A percentile compares a stretch with the other conserved stretches of the same genome.
Evolutionary conservation across 2,329 filamentous ascomycete genomes (phyloP).

Genomic region (Simplicillium aogashimaense): DNA sequence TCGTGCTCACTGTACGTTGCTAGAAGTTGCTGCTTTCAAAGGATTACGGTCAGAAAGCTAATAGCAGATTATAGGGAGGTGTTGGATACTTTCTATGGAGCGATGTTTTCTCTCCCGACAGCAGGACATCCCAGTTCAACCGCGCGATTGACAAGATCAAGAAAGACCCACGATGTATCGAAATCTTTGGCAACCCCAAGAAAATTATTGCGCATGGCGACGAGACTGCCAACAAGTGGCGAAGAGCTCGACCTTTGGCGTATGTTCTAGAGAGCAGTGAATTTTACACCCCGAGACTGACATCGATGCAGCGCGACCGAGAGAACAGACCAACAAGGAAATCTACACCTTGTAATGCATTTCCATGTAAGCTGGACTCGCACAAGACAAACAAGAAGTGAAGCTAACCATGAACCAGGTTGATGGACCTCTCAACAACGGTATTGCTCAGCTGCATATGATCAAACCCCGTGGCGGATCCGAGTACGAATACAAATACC

Average conservation of each 20-base stretch:
- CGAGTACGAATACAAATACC: conserved; percentile 68
- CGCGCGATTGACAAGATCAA: conserved; percentile 73
- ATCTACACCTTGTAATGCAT: conserved; percentile 73
- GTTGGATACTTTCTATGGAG: conserved; percentile 70
- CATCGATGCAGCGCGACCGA: conserved; percentile 45
- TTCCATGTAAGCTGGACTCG: conserved; percentile 55
- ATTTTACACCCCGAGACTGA: conserved; percentile 13
- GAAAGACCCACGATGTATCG: conserved; percentile 58
- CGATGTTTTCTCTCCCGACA: conserved; percentile 76
- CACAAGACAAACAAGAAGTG: not conserved
- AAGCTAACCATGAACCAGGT: conserved; percentile 38
- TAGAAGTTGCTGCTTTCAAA: not conserved
- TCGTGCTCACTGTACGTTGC: conserved; percentile 60
- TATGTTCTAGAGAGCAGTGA: conserved; percentile 17
- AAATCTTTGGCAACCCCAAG: conserved; percentile 63
- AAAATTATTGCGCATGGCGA: conserved; percentile 78
- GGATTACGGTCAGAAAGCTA: not conserved
- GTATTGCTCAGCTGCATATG: conserved; percentile 71
- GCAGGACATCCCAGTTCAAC: conserved; percentile 82
- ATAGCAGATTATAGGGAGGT: conserved; percentile 44
- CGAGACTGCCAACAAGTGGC: conserved; percentile 73
- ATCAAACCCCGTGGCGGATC: conserved; percentile 52
- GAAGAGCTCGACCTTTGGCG: conserved; percentile 52
- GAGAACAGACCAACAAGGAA: conserved; percentile 62
- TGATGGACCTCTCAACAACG: conserved; percentile 64